Base-by-base conservation (phyloP, 192 early-diverging fungal species). In the Chytriomyces sp. region DNA sequence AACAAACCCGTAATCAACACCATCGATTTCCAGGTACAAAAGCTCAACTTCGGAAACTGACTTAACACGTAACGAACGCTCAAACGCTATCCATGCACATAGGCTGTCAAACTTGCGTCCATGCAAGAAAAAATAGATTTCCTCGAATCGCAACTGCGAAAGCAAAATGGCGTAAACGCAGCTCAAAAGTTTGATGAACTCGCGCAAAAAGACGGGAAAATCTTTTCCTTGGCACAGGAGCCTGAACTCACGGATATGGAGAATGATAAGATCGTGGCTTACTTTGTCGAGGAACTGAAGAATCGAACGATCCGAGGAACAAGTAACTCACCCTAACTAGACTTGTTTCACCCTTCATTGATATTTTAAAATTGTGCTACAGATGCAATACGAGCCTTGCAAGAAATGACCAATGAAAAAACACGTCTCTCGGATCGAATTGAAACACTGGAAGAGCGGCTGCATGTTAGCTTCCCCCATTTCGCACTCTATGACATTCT, bases 1-100 rank as follows among this genome's bases (percentile, higher is more conserved):
- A 89, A 89, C 72, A 82, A 85, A 62, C 84, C 85, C 13, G 64
- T 87, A 2, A 65, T 85, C 20, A 88, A 88, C 59, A 77, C 79
- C 8, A 64, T 87, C 5, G 79, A 86, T 64, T 18, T 68, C 23
- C 72, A 79, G 47, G 79, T 75, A 49, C 45, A 44, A 20, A 16
- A 48, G 2, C 1, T 48, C 18, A 57, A 57, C 20, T 57, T 1
- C 16, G 28, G 43, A 68, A 68, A n/a, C 47, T 49, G 26, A 18
- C 26, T 64, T 20, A 3, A 68, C 0, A 48, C 3, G 18, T 49
- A 2, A 28, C 4, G 43, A 28, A 44, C 45, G 68, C 13, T 69
- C 43, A 8, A 9, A 9, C 47, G 47, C 43, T 67, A 18, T 11
- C 16, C 16, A 64, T 24, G 10, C 11, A 48, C 5, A 13, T 45